Evolutionary conservation across 2,329 filamentous ascomycete species (phyloP).

Genomic region (Orbilia javanica): DNA sequence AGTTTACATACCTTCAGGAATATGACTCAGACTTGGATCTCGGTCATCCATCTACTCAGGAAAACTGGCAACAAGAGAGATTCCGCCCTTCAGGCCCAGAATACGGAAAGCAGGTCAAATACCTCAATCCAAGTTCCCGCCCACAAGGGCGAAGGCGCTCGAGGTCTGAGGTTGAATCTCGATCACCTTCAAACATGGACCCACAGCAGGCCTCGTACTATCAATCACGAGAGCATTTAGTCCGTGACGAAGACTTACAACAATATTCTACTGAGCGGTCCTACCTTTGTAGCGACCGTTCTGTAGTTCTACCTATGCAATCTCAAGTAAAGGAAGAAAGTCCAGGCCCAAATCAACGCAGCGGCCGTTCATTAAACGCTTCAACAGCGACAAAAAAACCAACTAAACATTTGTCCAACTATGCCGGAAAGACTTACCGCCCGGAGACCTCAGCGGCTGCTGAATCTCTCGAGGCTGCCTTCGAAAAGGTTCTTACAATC

Average conservation of each 20-base stretch:
- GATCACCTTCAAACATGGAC: neutral
- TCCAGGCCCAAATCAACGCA: neutral
- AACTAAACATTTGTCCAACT: neutral
- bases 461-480: neutral
- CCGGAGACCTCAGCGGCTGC: neutral
- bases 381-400: neutral
- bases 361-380: neutral
- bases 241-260: neutral
- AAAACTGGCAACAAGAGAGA: neutral
- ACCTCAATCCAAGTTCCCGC: neutral
- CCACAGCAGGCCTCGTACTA: neutral
- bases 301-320: neutral
- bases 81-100: neutral
- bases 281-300: neutral
- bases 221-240: neutral
- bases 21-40: neutral
- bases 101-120: neutral
- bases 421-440: neutral
- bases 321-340: conserved; percentile 6
- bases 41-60: neutral
- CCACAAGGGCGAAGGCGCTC: neutral
- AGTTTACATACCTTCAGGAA: neutral
- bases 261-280: neutral
- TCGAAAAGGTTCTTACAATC: neutral
- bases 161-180: neutral